Percentiles rank a stretch among this genome's conserved stretches.
These are phyloP conservation scores for Aspergillus sp. DNA, from an alignment of 2,329 filamentous ascomycete species.

Conservation along the genomic window DNA sequence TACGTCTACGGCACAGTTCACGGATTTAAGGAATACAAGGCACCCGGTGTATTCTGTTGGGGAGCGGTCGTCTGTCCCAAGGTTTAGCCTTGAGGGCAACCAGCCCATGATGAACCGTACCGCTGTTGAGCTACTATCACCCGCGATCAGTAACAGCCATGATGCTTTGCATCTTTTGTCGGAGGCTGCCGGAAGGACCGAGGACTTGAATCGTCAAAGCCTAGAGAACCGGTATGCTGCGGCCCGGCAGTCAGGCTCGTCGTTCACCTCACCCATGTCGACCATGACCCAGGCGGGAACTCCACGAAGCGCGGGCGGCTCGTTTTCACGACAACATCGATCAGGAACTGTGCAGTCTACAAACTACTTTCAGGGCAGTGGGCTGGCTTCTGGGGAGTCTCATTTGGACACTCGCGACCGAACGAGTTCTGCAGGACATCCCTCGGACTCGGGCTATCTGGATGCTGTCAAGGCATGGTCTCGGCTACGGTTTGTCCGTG, in stretches of 20 bases:
- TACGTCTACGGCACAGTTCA: constrained; percentile 26
- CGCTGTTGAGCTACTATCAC: constrained; percentile 58
- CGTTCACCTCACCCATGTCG: constrained; percentile 40
- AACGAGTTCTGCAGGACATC: constrained; percentile 26
- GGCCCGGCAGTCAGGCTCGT: constrained; percentile 38
- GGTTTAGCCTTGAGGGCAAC: constrained; percentile 49
- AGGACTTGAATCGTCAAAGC: constrained; percentile 50
- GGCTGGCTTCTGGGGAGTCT: constrained; percentile 25
- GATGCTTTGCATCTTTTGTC: constrained; percentile 90
- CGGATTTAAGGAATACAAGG: constrained; percentile 27
- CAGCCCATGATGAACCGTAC: constrained; percentile 60
- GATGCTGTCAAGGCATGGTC: constrained; percentile 86
- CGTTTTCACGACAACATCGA: constrained; percentile 37
- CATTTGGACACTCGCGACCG: constrained; percentile 28
- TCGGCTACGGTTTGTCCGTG: constrained; percentile 88
- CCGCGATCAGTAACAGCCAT: constrained; percentile 83
- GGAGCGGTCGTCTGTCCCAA: constrained; percentile 24
- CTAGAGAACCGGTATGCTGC: constrained; percentile 47
- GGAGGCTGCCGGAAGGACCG: constrained; percentile 67
- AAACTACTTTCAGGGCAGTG: constrained; percentile 50
- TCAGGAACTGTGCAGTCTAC: constrained; percentile 48
- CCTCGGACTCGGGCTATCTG: constrained; percentile 43
- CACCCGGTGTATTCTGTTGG: constrained; percentile 25
- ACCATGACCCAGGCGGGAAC: constrained; percentile 36
- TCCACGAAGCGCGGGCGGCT: constrained; percentile 34